Evolutionary conservation across 2,329 filamentous ascomycete genomes (phyloP).

Genomic region (Coccinonectria pachysandricola): DNA sequence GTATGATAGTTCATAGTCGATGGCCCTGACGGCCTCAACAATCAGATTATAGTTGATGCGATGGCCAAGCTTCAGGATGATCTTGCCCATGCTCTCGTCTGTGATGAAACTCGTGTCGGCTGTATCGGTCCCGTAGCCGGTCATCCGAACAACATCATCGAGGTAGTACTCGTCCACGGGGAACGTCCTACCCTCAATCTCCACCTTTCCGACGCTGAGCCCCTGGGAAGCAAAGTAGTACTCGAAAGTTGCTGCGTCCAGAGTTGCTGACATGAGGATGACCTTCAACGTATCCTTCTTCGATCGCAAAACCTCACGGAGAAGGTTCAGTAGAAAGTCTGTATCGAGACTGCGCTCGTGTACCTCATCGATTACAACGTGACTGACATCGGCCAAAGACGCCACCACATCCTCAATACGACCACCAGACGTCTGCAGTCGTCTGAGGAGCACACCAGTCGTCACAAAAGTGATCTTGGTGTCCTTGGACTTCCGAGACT

Average conservation of each 20-base stretch:
- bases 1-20: slow-evolving; percentile 62
- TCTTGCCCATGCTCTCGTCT: slow-evolving; percentile 53
- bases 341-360: slow-evolving; percentile 93
- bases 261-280: slow-evolving; percentile 90
- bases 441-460: slow-evolving; percentile 80
- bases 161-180: slow-evolving; percentile 85
- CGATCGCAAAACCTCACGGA: slow-evolving; percentile 68
- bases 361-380: slow-evolving; percentile 93
- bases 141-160: slow-evolving; percentile 75
- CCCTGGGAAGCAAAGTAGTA: slow-evolving; percentile 67
- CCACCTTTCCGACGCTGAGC: slow-evolving; percentile 63
- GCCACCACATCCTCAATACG: slow-evolving; percentile 68
- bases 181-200: slow-evolving; percentile 82
- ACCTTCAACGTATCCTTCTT: slow-evolving; percentile 76
- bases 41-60: slow-evolving; percentile 90
- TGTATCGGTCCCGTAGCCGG: slow-evolving; percentile 53
- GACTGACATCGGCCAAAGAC: slow-evolving; percentile 80
- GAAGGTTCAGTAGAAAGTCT: slow-evolving; percentile 80
- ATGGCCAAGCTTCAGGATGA: slow-evolving; percentile 63
- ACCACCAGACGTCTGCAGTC: slow-evolving; percentile 83
- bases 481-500: slow-evolving; percentile 61
- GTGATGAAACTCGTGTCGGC: slow-evolving; percentile 34
- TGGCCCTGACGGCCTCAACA: slow-evolving; percentile 65
- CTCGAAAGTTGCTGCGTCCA: slow-evolving; percentile 78
- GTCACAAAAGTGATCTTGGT: slow-evolving; percentile 95